phyloP scores from a whole-genome alignment of 345 rosid species.

The Ceriops tagal region DNA sequence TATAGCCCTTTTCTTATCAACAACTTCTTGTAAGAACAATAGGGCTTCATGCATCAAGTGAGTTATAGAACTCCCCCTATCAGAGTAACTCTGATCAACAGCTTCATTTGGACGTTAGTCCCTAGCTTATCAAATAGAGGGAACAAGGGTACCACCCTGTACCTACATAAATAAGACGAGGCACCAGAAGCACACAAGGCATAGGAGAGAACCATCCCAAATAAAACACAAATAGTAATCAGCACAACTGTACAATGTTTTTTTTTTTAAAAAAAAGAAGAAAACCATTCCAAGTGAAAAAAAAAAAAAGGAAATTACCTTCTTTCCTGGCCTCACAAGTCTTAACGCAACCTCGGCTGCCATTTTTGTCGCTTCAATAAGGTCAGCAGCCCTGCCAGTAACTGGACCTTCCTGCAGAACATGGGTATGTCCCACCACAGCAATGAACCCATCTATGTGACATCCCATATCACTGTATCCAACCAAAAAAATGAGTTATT shows the following conservation, averaged over 20 bases:
- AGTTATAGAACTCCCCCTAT: conserved; percentile 39
- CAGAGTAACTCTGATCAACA: conserved; percentile 79
- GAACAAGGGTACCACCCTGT: background rate
- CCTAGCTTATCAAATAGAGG: conserved; percentile 53
- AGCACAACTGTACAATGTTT: too few relatives aligned
- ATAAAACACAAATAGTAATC: background rate
- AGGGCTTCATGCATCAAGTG: background rate
- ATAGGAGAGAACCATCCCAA: background rate
- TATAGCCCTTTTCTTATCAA: too few relatives aligned
- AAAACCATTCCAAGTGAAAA: background rate
- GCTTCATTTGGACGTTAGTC: conserved; percentile 60
- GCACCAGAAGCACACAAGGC: background rate
- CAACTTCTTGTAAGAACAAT: background rate
- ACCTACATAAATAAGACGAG: background rate
- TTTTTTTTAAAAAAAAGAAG: too few relatives aligned
- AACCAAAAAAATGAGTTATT: conserved; percentile 7
- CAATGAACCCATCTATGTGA: conserved; percentile 98
- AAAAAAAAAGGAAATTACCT: conserved; percentile 39
- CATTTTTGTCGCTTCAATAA: conserved; percentile 83
- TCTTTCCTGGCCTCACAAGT: conserved; percentile 95
- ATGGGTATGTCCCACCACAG: conserved; percentile 86
- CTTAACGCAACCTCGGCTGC: conserved; percentile 98
- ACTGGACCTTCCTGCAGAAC: conserved; percentile 71
- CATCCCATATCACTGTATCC: conserved; percentile 85
- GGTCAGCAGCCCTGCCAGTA: conserved; percentile 80